phyloP scores from a whole-genome alignment of 202 grass and related monocot genomes.

The Cymbopogon flexuosus region DNA sequence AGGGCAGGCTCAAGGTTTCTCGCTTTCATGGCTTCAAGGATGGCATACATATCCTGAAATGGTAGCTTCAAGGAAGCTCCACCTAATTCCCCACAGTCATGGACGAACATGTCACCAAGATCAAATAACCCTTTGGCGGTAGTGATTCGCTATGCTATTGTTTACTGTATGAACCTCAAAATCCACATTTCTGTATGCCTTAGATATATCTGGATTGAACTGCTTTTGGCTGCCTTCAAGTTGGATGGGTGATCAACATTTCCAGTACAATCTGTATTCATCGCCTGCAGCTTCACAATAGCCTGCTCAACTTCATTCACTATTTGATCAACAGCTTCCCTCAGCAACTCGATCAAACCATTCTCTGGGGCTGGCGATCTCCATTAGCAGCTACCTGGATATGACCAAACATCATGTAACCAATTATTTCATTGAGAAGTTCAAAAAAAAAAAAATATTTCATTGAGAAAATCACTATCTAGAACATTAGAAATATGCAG shows the following conservation, averaged over 20 bases:
- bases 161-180: slow-evolving; percentile 66
- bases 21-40: slow-evolving; percentile 63
- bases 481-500: slow-evolving; percentile 6
- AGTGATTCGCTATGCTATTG: slow-evolving; percentile 72
- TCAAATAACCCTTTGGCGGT: slow-evolving; percentile 69
- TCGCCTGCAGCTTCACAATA: slow-evolving; percentile 56
- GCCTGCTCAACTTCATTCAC: slow-evolving; percentile 56
- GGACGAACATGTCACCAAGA: slow-evolving; percentile 68
- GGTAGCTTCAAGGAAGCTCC: slow-evolving; percentile 47
- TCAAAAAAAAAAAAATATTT: too few species aligned
- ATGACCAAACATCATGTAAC: not conserved
- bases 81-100: slow-evolving; percentile 52
- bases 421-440: slow-evolving; percentile 4
- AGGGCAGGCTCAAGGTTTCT: slow-evolving; percentile 65
- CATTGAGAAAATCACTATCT: not conserved
- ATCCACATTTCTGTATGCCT: slow-evolving; percentile 39
- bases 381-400: slow-evolving; percentile 49
- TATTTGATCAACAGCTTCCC: slow-evolving; percentile 59
- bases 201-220: slow-evolving; percentile 78
- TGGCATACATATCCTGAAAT: slow-evolving; percentile 71
- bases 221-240: slow-evolving; percentile 76
- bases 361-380: slow-evolving; percentile 63
- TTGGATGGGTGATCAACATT: slow-evolving; percentile 40
- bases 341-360: slow-evolving; percentile 70
- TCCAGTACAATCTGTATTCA: slow-evolving; percentile 43